Evolutionary conservation across 2,329 filamentous ascomycete species (phyloP), one percentile per base, ranked within the genome.

Genomic region (Aspergillus latus): DNA sequence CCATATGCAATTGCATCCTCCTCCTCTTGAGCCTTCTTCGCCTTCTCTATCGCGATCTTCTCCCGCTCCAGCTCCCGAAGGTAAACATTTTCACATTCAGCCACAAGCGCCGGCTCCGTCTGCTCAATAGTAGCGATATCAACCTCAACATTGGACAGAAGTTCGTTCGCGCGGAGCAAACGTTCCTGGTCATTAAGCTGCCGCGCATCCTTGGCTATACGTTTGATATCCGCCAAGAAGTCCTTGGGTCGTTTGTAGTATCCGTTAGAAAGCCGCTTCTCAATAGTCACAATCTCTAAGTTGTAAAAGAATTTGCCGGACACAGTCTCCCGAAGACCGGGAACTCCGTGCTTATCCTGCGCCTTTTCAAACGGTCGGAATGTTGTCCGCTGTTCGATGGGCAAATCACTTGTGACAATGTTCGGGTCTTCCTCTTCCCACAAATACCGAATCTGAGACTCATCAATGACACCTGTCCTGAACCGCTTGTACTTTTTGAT

Each of bases 401-500:
- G 79, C 49, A 88, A 71, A 68, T 88, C 85, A 30, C 82, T 85
- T 0, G 78, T 81, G 26, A 88, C 75, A 49, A 82, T 74, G 29
- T 80, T 84, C 8, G 92, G 90, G 63, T 96, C 87, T 37, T 87
- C 83, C 70, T 97, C 93, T 29, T 91, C 86, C 66, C 90, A 90
- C 1, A 97, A 80, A 70, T 97, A 96, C 16, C 86, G 81, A 57
- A 95, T 91, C 62, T 87, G 83, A 9, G 76, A 73, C 50, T 90
- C 86, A 1, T 90, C 85, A 59, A 99, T 88, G 42, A 90, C 84
- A 1, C 90, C 88, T 54, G 86, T 85, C 59, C 92, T 84, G 75
- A 97, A 97, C 64, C 91, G 91, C 70, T 88, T 90, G 76, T 96
- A 96, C 70, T 89, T 92, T 72, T 96, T 94, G 69, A 99, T 90